Conservation (phyloP, 176 grass and related monocot species). For the Cenchrus fungigraminus region DNA sequence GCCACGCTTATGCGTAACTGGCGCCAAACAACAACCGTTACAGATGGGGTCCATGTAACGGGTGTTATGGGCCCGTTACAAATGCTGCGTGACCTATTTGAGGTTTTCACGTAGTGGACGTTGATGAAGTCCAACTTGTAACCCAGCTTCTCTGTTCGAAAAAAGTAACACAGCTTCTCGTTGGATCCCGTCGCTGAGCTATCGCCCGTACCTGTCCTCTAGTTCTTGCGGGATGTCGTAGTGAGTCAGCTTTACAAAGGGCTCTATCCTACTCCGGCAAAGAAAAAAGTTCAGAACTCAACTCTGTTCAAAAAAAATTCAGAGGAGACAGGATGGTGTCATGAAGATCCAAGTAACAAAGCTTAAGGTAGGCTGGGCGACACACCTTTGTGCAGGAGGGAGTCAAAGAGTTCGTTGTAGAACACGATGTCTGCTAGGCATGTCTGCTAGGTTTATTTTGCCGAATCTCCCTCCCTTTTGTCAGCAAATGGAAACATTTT, state of each 20-base stretch:
- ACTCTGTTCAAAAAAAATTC: not conserved
- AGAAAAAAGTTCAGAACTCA: not conserved
- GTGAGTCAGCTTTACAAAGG: constrained; percentile 73
- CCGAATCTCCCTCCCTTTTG: constrained; percentile 58
- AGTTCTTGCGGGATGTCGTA: constrained; percentile 66
- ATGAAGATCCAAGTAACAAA: too few relatives aligned
- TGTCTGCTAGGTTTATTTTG: constrained; percentile 45
- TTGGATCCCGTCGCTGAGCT: constrained; percentile 55
- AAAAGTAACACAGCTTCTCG: constrained; percentile 15
- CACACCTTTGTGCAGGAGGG: constrained; percentile 62
- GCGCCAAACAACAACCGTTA: too few relatives aligned
- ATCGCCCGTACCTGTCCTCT: constrained; percentile 56
- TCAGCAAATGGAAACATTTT: not conserved
- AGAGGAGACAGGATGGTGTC: not conserved
- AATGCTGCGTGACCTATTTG: too few relatives aligned
- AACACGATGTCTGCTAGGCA: constrained; percentile 55
- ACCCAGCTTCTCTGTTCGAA: too few relatives aligned
- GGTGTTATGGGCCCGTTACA: too few relatives aligned
- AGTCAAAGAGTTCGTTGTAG: constrained; percentile 31
- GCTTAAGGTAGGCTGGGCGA: too few relatives aligned
- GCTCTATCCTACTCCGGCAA: constrained; percentile 54
- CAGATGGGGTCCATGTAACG: too few relatives aligned
- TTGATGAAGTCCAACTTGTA: too few relatives aligned
- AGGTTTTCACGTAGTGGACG: too few relatives aligned
- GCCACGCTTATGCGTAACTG: too few relatives aligned